Evolutionary conservation across 2,329 filamentous ascomycete genomes (phyloP).

Genomic region (Fusarium chaquense): DNA sequence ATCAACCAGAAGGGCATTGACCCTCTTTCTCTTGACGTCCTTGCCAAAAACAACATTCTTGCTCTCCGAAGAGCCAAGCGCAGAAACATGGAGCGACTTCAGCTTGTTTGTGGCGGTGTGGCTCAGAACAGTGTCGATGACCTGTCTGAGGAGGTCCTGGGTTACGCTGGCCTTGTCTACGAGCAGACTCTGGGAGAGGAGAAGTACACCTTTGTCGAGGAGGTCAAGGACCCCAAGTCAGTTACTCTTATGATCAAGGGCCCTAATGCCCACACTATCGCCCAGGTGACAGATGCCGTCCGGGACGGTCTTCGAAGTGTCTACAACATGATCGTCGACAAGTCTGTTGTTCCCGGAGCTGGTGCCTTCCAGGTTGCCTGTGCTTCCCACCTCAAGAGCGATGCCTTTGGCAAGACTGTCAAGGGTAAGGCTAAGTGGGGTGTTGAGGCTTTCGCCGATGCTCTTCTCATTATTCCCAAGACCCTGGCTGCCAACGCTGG

Average conservation of each 20-base stretch:
- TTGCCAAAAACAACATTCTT: conserved; percentile 98
- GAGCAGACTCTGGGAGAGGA: conserved; percentile 98
- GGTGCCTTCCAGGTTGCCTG: conserved; percentile 97
- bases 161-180: conserved; percentile 96
- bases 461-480: conserved; percentile 95
- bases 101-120: conserved; percentile 90
- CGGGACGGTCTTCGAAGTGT: conserved; percentile 94
- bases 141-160: conserved; percentile 85
- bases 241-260: conserved; percentile 98
- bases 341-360: conserved; percentile 91
- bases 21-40: conserved; percentile 91
- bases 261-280: conserved; percentile 95
- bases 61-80: conserved; percentile 95
- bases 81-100: conserved; percentile 98
- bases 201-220: conserved; percentile 98
- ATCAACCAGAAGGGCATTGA: conserved; percentile 99
- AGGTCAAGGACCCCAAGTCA: conserved; percentile 98
- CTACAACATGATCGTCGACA: conserved; percentile 99
- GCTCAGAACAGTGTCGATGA: conserved; percentile 98
- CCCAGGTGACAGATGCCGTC: conserved; percentile 96
- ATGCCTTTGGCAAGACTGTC: conserved; percentile 87
- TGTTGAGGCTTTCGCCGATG: conserved; percentile 94
- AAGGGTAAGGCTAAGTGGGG: conserved; percentile 99
- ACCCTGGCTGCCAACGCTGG: conserved; percentile 95
- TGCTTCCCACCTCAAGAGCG: conserved; percentile 86